Conservation (phyloP, 2,329 filamentous ascomycete species). For the Decorospora gaudefroyi region DNA sequence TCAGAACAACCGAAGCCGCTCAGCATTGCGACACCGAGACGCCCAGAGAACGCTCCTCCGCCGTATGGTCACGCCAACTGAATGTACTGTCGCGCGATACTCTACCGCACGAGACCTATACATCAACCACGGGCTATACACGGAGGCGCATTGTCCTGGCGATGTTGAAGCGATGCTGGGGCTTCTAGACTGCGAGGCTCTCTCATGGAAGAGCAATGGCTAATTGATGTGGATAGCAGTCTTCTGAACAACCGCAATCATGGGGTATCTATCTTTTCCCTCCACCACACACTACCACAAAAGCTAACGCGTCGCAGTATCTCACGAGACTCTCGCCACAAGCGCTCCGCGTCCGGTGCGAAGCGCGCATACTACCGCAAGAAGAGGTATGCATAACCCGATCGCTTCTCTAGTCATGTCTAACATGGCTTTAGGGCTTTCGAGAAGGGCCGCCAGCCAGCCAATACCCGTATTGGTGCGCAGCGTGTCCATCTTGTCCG, state of each 20-base stretch:
- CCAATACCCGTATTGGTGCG: conserved; percentile 98
- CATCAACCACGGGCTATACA: conserved; percentile 16
- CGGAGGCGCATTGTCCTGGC: neutral
- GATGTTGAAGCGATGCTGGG: conserved; percentile 18
- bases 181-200: conserved; percentile 11
- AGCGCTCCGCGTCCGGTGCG: conserved; percentile 98
- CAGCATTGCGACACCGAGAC: conserved; percentile 28
- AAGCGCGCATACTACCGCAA: conserved; percentile 69
- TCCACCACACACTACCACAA: conserved; percentile 8
- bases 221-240: conserved; percentile 43
- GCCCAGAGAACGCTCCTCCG: conserved; percentile 10
- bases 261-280: conserved; percentile 53
- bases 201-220: conserved; percentile 22
- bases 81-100: conserved; percentile 32
- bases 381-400: conserved; percentile 64
- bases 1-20: conserved; percentile 12
- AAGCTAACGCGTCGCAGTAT: conserved; percentile 67
- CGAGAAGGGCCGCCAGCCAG: conserved; percentile 99
- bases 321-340: conserved; percentile 99
- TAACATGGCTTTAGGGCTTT: conserved; percentile 87
- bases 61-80: conserved; percentile 19
- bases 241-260: conserved; percentile 57
- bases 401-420: conserved; percentile 67
- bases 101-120: conserved; percentile 20
- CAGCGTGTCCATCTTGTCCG: conserved; percentile 97